Conservation (phyloP, 2,329 filamentous ascomycete genomes). For the Colletotrichum trifolii region DNA sequence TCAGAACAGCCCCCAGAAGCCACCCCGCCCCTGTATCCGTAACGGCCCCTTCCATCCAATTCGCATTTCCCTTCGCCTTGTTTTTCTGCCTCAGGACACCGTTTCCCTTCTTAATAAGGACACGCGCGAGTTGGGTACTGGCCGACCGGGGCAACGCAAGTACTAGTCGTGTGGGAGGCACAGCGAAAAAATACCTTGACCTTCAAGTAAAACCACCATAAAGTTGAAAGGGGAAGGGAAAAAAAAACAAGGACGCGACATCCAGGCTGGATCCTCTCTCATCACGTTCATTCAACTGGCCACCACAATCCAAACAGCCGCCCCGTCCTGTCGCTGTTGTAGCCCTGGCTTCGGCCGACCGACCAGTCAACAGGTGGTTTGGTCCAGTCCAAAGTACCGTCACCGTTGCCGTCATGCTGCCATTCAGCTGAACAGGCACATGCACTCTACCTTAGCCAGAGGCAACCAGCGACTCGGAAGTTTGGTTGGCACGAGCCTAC, state of each 20-base stretch:
- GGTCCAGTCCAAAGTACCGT: constrained; percentile 14
- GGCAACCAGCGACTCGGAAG: no score
- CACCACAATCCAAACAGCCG: neutral
- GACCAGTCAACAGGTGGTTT: constrained; percentile 12
- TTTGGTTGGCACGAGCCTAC: no score
- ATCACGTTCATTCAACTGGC: constrained; percentile 17
- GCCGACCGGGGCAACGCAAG: constrained; percentile 20
- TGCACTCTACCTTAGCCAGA: no score
- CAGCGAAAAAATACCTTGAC: constrained; percentile 26
- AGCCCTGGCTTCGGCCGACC: constrained; percentile 16
- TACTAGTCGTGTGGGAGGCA: constrained; percentile 18
- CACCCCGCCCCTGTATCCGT: constrained; percentile 35
- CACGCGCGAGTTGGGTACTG: constrained; percentile 23
- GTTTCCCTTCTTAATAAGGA: constrained; percentile 28
- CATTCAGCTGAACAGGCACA: constrained; percentile 22
- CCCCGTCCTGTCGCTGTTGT: constrained; percentile 21
- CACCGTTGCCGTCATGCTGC: constrained; percentile 15
- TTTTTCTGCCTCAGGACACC: constrained; percentile 34
- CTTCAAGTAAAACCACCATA: neutral
- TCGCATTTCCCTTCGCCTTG: constrained; percentile 33
- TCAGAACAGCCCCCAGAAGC: constrained; percentile 29
- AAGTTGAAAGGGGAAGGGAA: neutral
- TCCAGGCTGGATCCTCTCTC: constrained; percentile 25
- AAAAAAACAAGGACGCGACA: constrained; percentile 32
- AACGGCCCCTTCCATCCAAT: constrained; percentile 34